These are phyloP conservation scores for Aaosphaeria arxii DNA, from an alignment of 2,329 filamentous ascomycete genomes.

Conservation along the genomic window DNA sequence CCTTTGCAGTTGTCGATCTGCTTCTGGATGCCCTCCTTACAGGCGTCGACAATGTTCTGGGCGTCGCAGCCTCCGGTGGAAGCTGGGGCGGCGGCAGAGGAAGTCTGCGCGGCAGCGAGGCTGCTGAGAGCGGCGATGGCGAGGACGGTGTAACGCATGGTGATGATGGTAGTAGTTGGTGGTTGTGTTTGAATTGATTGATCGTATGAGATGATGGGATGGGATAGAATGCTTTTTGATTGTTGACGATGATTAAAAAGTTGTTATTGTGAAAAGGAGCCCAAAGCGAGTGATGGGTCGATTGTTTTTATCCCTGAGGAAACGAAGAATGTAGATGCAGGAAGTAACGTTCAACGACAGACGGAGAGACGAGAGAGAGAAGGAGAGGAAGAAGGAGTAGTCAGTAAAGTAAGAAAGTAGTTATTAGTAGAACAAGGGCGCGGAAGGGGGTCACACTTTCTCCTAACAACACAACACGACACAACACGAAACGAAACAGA, in stretches of 20 bases:
- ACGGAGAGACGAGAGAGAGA: neutral
- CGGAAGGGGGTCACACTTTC: neutral
- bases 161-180: constrained; percentile 7
- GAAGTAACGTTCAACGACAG: neutral
- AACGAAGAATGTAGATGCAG: neutral
- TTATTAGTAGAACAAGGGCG: too few species aligned
- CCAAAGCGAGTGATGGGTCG: constrained; percentile 3
- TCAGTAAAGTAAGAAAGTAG: too few species aligned
- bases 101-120: constrained; percentile 40
- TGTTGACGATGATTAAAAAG: neutral
- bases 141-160: constrained; percentile 24
- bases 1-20: constrained; percentile 43
- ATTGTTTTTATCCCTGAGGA: neutral
- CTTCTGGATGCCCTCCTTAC: constrained; percentile 40
- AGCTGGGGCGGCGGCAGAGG: constrained; percentile 23
- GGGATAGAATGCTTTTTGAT: neutral
- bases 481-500: neutral
- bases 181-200: neutral
- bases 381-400: neutral
- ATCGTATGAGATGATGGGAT: neutral
- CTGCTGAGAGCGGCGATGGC: constrained; percentile 24
- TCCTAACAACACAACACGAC: neutral
- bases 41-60: constrained; percentile 51
- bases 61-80: constrained; percentile 23
- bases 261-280: neutral